These are phyloP conservation scores for Pelomyxa schiedti DNA, from an alignment of 78 protist genomes.

Conservation along the genomic window DNA sequence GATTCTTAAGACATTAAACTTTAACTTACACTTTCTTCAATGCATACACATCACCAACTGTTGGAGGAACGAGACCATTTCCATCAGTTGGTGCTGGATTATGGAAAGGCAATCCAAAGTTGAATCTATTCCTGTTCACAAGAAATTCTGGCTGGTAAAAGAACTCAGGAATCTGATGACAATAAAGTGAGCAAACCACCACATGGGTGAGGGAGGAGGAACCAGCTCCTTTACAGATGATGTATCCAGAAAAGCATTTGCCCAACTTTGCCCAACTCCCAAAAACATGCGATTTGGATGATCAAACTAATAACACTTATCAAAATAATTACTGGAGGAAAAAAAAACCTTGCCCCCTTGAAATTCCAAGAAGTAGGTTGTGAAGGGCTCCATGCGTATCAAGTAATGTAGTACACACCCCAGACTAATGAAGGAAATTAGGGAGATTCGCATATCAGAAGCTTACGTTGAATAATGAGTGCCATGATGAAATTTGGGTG, in stretches of 20 bases:
- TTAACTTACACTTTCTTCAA: no score
- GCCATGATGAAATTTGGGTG: constrained; percentile 62
- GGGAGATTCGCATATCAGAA: no score
- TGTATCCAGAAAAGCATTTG: constrained; percentile 6
- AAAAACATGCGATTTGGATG: constrained; percentile 90
- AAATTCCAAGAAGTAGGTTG: constrained; percentile 44
- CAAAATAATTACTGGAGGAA: no score
- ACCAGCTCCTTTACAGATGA: constrained; percentile 84
- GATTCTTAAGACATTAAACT: no score
- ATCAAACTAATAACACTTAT: no score
- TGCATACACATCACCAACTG: not conserved
- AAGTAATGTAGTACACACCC: constrained; percentile 76
- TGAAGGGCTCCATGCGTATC: constrained; percentile 89
- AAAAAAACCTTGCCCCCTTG: constrained; percentile 93
- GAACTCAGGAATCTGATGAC: constrained; percentile 92
- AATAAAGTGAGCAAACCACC: no score
- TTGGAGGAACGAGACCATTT: constrained; percentile 48
- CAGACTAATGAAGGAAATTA: no score
- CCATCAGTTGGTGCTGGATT: constrained; percentile 35
- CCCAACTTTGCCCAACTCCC: constrained; percentile 59
- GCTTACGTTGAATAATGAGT: no score
- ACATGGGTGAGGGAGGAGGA: no score
- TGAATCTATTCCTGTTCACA: constrained; percentile 45
- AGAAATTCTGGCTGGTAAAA: constrained; percentile 76
- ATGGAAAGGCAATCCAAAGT: constrained; percentile 62